Percentiles rank a stretch among this genome's conserved stretches.
Conservation (phyloP, 2,329 filamentous ascomycete genomes). For the Chrysoporthe cubensis region DNA sequence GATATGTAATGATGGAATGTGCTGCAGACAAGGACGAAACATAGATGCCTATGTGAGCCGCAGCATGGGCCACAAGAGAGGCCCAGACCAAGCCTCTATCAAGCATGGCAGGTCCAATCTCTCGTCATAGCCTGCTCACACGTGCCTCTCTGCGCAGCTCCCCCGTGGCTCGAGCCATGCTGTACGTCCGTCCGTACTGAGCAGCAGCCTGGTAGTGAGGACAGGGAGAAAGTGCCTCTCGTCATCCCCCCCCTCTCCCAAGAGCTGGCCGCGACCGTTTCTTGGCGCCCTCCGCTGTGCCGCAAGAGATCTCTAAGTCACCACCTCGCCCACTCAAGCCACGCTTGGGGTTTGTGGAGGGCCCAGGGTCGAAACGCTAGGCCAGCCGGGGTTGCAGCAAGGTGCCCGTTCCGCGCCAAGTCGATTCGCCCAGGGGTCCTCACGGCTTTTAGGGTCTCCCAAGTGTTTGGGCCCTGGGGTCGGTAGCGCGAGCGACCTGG, state of each 20-base stretch:
- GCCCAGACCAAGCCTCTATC: neutral
- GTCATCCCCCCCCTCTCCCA: neutral
- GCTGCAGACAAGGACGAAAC: neutral
- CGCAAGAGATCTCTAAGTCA: neutral
- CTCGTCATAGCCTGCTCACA: neutral
- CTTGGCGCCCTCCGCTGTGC: neutral
- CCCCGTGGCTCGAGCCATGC: too few relatives aligned
- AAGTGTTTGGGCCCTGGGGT: neutral
- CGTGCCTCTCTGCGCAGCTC: neutral
- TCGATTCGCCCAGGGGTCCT: slow-evolving; percentile 9
- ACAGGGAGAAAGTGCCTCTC: neutral
- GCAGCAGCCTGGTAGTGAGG: too few relatives aligned
- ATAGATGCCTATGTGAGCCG: slow-evolving; percentile 2
- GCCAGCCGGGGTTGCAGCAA: neutral
- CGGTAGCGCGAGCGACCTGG: neutral
- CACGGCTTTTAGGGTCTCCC: neutral
- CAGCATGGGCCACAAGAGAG: neutral
- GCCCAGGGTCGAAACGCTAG: slow-evolving; percentile 7
- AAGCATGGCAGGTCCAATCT: neutral
- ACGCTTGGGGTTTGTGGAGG: neutral
- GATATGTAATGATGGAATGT: neutral
- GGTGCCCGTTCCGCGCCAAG: neutral
- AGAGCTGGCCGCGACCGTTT: slow-evolving; percentile 1
- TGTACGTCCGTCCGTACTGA: too few relatives aligned
- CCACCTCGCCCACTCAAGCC: neutral